Percentiles rank a stretch among this genome's conserved stretches.
Conservation (phyloP, 306 rosid species). For the Citrullus mucosospermus region DNA sequence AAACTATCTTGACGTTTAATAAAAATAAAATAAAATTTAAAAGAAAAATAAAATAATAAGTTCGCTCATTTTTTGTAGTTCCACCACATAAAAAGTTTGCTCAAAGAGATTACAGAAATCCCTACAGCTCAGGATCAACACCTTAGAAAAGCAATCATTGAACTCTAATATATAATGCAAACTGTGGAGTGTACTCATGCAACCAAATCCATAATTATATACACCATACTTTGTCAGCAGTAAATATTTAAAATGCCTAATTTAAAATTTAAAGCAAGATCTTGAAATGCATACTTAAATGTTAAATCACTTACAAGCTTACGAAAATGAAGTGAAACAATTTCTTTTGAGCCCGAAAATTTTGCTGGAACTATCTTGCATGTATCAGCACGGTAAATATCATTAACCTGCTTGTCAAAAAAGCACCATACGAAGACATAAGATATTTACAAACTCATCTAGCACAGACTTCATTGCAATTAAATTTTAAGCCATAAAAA, state of each 20-base stretch:
- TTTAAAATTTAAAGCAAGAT: not conserved
- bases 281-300: not conserved
- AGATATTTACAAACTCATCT: not conserved
- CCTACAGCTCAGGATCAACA: not conserved
- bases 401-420: constrained; percentile 42
- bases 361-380: constrained; percentile 89
- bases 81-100: not conserved
- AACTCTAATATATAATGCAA: not conserved
- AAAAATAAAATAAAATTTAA: not conserved
- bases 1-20: not conserved
- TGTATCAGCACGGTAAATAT: constrained; percentile 62
- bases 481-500: not conserved
- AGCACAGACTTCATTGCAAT: not conserved
- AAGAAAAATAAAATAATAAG: not conserved
- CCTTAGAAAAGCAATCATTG: not conserved
- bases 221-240: not conserved
- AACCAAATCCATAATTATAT: not conserved
- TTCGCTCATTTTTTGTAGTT: not conserved
- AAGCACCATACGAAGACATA: not conserved
- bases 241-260: not conserved
- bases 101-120: not conserved
- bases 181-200: not conserved
- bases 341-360: constrained; percentile 87
- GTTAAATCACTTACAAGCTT: constrained; percentile 31
- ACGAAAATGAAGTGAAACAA: constrained; percentile 57